phyloP scores from a whole-genome alignment of 2,329 filamentous ascomycete genomes.

The Exophiala dermatitidis region DNA sequence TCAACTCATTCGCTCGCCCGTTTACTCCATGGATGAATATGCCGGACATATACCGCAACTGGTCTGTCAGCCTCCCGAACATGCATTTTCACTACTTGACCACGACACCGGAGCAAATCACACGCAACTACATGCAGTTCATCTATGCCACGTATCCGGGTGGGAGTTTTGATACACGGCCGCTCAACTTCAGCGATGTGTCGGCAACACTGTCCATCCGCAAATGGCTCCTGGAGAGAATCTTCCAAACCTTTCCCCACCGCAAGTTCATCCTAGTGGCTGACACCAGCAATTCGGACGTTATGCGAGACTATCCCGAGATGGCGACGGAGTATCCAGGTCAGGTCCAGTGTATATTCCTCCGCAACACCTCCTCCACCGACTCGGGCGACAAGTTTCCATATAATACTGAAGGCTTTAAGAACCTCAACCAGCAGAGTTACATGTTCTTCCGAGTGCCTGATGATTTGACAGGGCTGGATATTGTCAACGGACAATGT shows the following conservation, averaged over 20 bases:
- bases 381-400: conserved; percentile 62
- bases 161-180: conserved; percentile 69
- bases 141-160: conserved; percentile 72
- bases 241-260: conserved; percentile 67
- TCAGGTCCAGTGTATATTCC: conserved; percentile 69
- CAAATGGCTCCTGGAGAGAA: conserved; percentile 59
- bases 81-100: conserved; percentile 77
- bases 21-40: conserved; percentile 72
- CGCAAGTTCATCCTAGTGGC: conserved; percentile 69
- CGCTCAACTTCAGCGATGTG: conserved; percentile 71
- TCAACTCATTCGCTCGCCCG: conserved; percentile 67
- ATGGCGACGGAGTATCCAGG: conserved; percentile 60
- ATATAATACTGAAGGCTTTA: conserved; percentile 66
- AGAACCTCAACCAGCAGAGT: conserved; percentile 55
- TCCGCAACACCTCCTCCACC: conserved; percentile 66
- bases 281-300: conserved; percentile 68
- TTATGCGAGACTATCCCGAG: conserved; percentile 57
- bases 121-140: conserved; percentile 67
- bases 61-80: conserved; percentile 58
- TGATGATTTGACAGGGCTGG: conserved; percentile 59
- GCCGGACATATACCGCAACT: conserved; percentile 71
- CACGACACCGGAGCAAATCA: conserved; percentile 70
- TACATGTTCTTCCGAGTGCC: conserved; percentile 77
- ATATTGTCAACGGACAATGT: conserved; percentile 62
- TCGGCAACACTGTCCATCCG: conserved; percentile 65